phyloP scores from a whole-genome alignment of 2,329 filamentous ascomycete genomes.

The Neofusicoccum sp. region DNA sequence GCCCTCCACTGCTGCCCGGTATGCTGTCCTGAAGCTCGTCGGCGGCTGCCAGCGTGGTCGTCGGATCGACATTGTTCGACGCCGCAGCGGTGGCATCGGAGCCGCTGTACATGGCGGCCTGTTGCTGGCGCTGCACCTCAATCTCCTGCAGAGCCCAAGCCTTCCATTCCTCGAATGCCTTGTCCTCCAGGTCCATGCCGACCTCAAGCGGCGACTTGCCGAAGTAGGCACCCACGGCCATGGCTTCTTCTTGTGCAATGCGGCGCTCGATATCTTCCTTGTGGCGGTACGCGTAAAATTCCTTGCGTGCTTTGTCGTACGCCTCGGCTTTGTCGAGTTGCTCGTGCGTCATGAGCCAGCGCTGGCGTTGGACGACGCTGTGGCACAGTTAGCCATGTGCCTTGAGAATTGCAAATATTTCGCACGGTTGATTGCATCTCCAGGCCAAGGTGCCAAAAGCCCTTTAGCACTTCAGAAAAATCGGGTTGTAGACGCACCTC shows the following conservation, averaged over 20 bases:
- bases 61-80: constrained; percentile 25
- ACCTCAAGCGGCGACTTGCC: constrained; percentile 75
- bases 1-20: constrained; percentile 35
- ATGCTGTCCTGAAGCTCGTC: constrained; percentile 38
- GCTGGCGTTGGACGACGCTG: constrained; percentile 89
- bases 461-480: background rate
- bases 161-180: constrained; percentile 83
- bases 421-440: background rate
- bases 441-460: background rate
- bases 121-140: constrained; percentile 50
- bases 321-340: constrained; percentile 65
- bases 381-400: background rate
- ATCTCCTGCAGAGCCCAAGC: constrained; percentile 67
- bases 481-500: constrained; percentile 57
- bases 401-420: constrained; percentile 27
- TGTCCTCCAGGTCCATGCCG: constrained; percentile 80
- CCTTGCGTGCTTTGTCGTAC: constrained; percentile 84
- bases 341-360: constrained; percentile 70
- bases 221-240: constrained; percentile 84
- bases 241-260: constrained; percentile 85
- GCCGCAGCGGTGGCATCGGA: constrained; percentile 36
- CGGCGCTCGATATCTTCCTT: constrained; percentile 79
- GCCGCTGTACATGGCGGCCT: constrained; percentile 48
- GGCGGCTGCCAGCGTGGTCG: constrained; percentile 35
- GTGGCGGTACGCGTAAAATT: constrained; percentile 87